Percentiles rank a stretch among this genome's conserved stretches.
These are phyloP conservation scores for Spatholobus suberectus DNA, from an alignment of 306 rosid genomes.

Conservation along the genomic window DNA sequence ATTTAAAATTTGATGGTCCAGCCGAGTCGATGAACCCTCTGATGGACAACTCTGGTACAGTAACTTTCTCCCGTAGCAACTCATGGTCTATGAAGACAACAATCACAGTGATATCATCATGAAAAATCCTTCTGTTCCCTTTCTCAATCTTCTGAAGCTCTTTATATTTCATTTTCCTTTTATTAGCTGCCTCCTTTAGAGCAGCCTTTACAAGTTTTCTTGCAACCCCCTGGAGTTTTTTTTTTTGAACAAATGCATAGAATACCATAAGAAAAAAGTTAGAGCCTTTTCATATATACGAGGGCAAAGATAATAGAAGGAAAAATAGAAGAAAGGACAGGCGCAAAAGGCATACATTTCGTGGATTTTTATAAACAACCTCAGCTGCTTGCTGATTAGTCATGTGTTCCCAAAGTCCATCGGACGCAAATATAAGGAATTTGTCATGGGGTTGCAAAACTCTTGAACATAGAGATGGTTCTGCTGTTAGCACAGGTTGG, in stretches of 20 bases:
- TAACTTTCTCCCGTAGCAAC: slow-evolving; percentile 38
- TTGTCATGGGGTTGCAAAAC: slow-evolving; percentile 49
- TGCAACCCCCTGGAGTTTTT: slow-evolving; percentile 61
- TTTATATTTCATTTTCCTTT: slow-evolving; percentile 46
- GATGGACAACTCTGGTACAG: slow-evolving; percentile 52
- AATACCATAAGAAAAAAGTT: neutral
- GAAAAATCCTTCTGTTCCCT: slow-evolving; percentile 57
- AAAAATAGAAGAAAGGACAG: neutral
- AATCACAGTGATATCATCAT: slow-evolving; percentile 74
- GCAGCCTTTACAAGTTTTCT: slow-evolving; percentile 61
- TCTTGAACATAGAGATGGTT: slow-evolving; percentile 56
- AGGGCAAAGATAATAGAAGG: neutral
- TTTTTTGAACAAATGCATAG: neutral
- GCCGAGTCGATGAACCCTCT: slow-evolving; percentile 55
- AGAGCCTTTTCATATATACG: neutral
- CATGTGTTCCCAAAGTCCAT: slow-evolving; percentile 75
- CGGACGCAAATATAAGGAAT: slow-evolving; percentile 75
- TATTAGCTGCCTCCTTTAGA: slow-evolving; percentile 57
- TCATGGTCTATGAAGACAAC: slow-evolving; percentile 69
- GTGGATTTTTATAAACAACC: slow-evolving; percentile 57
- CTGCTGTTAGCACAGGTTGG: slow-evolving; percentile 63
- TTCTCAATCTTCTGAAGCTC: slow-evolving; percentile 51
- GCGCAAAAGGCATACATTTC: slow-evolving; percentile 47
- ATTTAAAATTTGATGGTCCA: slow-evolving; percentile 52
- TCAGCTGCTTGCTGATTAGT: slow-evolving; percentile 68